These are phyloP conservation scores for Hansenula anomala DNA, from an alignment of 1,139 yeast genomes.

Conservation along the genomic window DNA sequence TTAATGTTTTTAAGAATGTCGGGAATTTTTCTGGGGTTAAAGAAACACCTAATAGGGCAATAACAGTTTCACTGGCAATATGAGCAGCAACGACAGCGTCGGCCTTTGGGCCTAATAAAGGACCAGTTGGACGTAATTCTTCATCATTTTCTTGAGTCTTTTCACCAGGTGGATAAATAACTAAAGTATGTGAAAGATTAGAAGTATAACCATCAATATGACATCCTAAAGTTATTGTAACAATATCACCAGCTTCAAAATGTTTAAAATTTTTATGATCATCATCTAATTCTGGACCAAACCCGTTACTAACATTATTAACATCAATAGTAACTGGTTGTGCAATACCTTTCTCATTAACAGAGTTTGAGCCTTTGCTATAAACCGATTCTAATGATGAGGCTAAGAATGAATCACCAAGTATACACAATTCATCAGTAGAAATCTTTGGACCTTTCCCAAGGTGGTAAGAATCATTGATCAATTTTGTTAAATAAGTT, in stretches of 20 bases:
- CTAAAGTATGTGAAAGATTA: constrained; percentile 78
- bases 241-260: constrained; percentile 76
- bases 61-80: constrained; percentile 80
- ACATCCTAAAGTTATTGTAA: constrained; percentile 78
- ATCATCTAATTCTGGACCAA: constrained; percentile 84
- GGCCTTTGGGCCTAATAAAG: constrained; percentile 78
- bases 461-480: constrained; percentile 67
- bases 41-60: constrained; percentile 68
- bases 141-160: constrained; percentile 19
- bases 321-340: constrained; percentile 87
- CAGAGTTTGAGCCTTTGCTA: constrained; percentile 39
- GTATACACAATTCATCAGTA: constrained; percentile 73
- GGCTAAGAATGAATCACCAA: constrained; percentile 71
- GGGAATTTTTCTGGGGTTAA: constrained; percentile 74
- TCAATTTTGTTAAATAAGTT: constrained; percentile 57
- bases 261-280: constrained; percentile 26
- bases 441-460: constrained; percentile 33
- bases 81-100: constrained; percentile 89
- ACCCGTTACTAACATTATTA: constrained; percentile 72
- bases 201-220: constrained; percentile 96
- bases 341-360: constrained; percentile 82
- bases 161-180: constrained; percentile 66
- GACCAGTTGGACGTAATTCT: constrained; percentile 56
- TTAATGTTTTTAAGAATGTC: constrained; percentile 28
- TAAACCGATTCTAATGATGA: constrained; percentile 51